Conservation (phyloP, 768 basidiomycete genomes). For the Xerocomellus amylosporus region DNA sequence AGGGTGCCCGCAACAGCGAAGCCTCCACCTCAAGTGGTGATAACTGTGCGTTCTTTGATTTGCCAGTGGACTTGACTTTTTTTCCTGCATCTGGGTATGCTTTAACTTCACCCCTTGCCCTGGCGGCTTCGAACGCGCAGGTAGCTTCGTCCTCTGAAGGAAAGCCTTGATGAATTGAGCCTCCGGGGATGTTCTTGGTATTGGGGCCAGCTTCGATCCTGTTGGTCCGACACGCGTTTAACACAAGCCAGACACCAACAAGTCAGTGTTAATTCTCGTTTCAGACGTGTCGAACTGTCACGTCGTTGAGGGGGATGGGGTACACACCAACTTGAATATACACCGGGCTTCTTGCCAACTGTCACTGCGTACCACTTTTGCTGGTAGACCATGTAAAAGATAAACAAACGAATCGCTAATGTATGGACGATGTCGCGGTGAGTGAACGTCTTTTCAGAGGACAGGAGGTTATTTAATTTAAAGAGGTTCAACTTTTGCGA, state of each 20-base stretch:
- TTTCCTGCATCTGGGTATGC: slow-evolving; percentile 6
- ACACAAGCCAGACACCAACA: slow-evolving; percentile 5
- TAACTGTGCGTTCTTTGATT: slow-evolving; percentile 5
- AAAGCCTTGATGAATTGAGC: slow-evolving; percentile 44
- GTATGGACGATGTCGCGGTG: background rate
- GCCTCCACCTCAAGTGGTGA: slow-evolving; percentile 19
- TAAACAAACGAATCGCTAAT: background rate
- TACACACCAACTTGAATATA: slow-evolving; percentile 30
- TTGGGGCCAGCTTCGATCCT: slow-evolving; percentile 49
- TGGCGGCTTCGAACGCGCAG: slow-evolving; percentile 29
- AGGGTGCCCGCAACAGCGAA: slow-evolving; percentile 18
- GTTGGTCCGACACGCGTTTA: slow-evolving; percentile 7
- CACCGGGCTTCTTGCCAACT: slow-evolving; percentile 26
- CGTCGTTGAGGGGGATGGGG: slow-evolving; percentile 1
- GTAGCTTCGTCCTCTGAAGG: slow-evolving; percentile 41
- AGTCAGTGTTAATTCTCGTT: slow-evolving; percentile 28
- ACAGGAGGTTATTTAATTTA: slow-evolving; percentile 25
- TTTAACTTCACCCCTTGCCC: slow-evolving; percentile 29
- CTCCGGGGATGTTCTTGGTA: slow-evolving; percentile 42
- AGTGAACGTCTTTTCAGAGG: slow-evolving; percentile 1
- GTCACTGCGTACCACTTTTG: slow-evolving; percentile 31
- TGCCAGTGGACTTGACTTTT: background rate
- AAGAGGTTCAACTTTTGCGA: slow-evolving; percentile 19
- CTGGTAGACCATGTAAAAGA: slow-evolving; percentile 14
- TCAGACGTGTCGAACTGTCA: slow-evolving; percentile 7